These are phyloP conservation scores for Erysimum cheiranthoides DNA, from an alignment of 345 rosid genomes.

Conservation along the genomic window DNA sequence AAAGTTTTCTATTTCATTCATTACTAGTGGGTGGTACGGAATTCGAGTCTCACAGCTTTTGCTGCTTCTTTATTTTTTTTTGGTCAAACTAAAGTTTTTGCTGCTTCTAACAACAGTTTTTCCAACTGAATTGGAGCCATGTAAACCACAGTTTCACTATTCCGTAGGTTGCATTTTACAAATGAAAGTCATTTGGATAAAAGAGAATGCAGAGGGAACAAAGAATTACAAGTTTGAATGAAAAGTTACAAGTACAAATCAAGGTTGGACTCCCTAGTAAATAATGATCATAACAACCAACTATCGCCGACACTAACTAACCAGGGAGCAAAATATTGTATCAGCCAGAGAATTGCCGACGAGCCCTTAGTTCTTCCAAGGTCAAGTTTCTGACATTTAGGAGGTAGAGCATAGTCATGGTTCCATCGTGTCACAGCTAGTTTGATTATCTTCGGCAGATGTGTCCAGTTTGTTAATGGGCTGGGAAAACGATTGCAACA, in stretches of 20 bases:
- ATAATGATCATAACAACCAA: too few relatives aligned
- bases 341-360: not conserved
- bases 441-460: slow-evolving; percentile 35
- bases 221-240: not conserved
- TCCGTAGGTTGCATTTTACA: not conserved
- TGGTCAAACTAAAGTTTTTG: too few relatives aligned
- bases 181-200: not conserved
- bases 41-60: too few relatives aligned
- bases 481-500: slow-evolving; percentile 58
- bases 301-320: not conserved
- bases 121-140: not conserved
- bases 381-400: too few relatives aligned
- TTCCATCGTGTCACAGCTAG: slow-evolving; percentile 13
- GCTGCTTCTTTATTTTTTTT: too few relatives aligned
- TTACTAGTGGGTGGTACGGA: too few relatives aligned
- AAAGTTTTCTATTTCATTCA: too few relatives aligned
- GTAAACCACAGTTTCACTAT: not conserved
- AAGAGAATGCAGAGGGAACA: not conserved
- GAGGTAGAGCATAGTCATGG: slow-evolving; percentile 33
- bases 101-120: not conserved
- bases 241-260: slow-evolving; percentile 18
- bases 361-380: not conserved
- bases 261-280: not conserved
- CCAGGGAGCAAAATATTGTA: not conserved
- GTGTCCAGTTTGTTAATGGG: slow-evolving; percentile 45